Base-by-base conservation (phyloP, 129 eudicot species). In the Apium graveolens region DNA sequence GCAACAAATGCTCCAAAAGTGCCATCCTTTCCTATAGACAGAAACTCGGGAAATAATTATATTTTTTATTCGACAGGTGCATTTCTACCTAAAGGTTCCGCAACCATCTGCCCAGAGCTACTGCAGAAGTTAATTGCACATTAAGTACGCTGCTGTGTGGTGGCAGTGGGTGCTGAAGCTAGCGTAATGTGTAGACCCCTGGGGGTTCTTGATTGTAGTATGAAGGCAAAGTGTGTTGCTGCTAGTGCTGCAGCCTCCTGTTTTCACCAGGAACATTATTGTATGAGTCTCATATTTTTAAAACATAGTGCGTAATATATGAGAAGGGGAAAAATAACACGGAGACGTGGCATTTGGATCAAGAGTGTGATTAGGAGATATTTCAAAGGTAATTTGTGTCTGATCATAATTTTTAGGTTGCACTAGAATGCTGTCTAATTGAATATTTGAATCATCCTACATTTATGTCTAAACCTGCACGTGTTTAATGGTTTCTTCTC, bases 181-280 rank as follows among this genome's bases (percentile, higher is more conserved):
- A 87, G 82, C 17, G 89, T 85, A 74, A 88, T 85, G 11, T 85
- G 95, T 44, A 90, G 82, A 75, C 95, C 95, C 77, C 91, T 82
- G 71, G 86, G 83, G 55, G 88, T 88, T 31, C 92, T 88, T 45
- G 96, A 86, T 83, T 90, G 95, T 53, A 87, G 74, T 42, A 90
- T 87, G 82, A 87, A 83, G 38, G 95, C 91, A 75, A 90, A 80
- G 38, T 87, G 97, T 81, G 97, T 80, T 70, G 96, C 97, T 66
- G 93, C 93, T 82, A 92, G 43, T 75, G 96, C 91, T 60, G 91
- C 96, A 57, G 91, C 90, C 80, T 92, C 96, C 97, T 90, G 93
- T 83, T 75, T 17, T n/a, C 68, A 73, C 9, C 81, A 82, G 17
- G 26, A n/a, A 39, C 32, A 12, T 38, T 24, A n/a, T 34, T 20